A percentile compares a stretch with the other conserved stretches of the same genome.
phyloP scores from a whole-genome alignment of 2,329 filamentous ascomycete genomes.

The Chaetomiaceae sp. region DNA sequence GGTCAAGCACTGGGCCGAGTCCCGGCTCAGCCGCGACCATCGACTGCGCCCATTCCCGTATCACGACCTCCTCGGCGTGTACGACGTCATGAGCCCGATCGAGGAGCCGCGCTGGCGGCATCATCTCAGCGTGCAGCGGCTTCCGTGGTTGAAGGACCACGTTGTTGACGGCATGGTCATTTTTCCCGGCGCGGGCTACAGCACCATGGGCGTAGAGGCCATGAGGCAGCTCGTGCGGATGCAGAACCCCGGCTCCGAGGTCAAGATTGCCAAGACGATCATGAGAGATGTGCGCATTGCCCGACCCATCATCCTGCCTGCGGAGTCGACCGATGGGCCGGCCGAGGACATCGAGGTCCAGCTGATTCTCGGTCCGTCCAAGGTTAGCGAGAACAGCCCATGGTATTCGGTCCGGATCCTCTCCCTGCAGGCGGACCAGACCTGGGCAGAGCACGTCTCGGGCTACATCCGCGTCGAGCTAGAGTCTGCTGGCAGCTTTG shows the following conservation, averaged over 20 bases:
- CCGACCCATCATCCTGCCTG: too few species aligned
- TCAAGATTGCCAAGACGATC: too few species aligned
- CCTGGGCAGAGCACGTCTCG: too few species aligned
- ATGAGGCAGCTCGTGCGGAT: neutral
- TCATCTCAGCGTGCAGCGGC: neutral
- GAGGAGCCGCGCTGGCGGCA: neutral
- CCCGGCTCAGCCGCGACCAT: neutral
- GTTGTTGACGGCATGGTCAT: neutral
- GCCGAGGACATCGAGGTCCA: too few species aligned
- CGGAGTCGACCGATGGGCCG: too few species aligned
- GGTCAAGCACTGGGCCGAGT: neutral
- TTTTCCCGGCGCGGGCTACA: neutral
- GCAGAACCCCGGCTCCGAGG: neutral
- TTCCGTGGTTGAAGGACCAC: neutral
- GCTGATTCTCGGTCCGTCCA: too few species aligned
- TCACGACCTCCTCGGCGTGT: neutral
- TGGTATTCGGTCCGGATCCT: too few species aligned
- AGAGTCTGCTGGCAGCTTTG: too few species aligned
- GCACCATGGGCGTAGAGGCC: neutral
- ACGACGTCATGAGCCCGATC: neutral
- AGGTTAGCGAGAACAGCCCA: too few species aligned
- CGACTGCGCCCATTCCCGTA: neutral
- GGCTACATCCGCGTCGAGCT: too few species aligned
- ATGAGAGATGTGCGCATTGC: too few species aligned
- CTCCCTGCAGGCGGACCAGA: too few species aligned